Percentiles rank a stretch among this genome's conserved stretches.
Evolutionary conservation across 176 grass and related monocot genomes (phyloP).

Genomic region (Avena insularis): DNA sequence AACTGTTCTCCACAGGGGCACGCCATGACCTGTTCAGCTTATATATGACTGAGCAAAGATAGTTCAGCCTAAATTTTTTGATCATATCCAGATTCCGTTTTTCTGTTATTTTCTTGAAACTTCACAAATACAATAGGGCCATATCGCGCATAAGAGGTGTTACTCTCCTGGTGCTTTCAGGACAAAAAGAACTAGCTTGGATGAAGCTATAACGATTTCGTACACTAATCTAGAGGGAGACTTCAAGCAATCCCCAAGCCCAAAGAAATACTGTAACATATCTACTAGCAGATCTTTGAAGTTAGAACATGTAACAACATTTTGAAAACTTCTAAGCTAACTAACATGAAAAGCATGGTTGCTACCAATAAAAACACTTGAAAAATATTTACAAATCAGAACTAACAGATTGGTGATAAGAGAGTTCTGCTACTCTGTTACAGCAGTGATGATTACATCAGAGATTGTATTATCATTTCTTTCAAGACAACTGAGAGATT

Average conservation of each 20-base stretch:
- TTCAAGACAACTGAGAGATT: not conserved
- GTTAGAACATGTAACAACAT: not conserved
- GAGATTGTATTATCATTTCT: not conserved
- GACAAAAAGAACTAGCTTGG: not conserved
- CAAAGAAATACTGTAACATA: not conserved
- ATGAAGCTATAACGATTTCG: not conserved
- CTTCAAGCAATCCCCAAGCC: not conserved
- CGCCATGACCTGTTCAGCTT: conserved; percentile 1
- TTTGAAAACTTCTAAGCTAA: conserved; percentile 38
- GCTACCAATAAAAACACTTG: conserved; percentile 1
- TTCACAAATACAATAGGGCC: not conserved
- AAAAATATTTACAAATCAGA: not conserved
- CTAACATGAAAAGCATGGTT: conserved; percentile 2
- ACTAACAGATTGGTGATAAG: not conserved
- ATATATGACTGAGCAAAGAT: conserved; percentile 11
- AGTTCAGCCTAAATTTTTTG: not conserved
- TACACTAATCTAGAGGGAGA: not conserved
- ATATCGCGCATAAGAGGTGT: not conserved
- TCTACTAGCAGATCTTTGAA: not conserved
- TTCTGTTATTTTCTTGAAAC: not conserved
- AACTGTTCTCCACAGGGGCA: conserved; percentile 16
- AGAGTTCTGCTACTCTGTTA: not conserved
- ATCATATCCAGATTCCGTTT: not conserved
- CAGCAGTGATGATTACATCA: not conserved
- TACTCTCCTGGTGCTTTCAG: not conserved